Base-by-base conservation (phyloP, 345 rosid species). In the Erucastrum elatum region DNA sequence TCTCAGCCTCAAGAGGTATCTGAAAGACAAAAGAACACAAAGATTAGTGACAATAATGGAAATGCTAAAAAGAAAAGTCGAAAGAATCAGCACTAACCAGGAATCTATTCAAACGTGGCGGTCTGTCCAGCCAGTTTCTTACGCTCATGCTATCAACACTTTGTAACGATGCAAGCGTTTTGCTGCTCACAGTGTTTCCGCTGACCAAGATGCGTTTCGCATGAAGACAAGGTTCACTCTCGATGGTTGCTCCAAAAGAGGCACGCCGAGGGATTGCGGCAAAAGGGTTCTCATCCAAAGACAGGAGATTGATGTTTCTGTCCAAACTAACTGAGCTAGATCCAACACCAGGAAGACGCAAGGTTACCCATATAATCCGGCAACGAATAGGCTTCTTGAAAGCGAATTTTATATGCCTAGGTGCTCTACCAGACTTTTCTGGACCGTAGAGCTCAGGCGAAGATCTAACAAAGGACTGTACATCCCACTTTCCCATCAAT, bases 401-500 rank as follows among this genome's bases (percentile, higher is more conserved):
- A 68, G 89, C 59, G 83, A 95, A 91, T 74, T 84, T 90, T 56
- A 95, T 75, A 83, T 95, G 97, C 82, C 99, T 90, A 34, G 97
- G 98, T 64, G 85, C 84, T 85, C 82, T 73, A 80, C 87, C 80
- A 16, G 81, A 70, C 35, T 79, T 87, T 83, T 90, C 99, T 75
- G 91, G 91, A 68, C 97, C 99, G 78, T 74, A 86, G 25, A 87
- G 70, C 77, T 93, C 98, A 31, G 94, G 75, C 41, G 96, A 90
- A 72, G 94, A 88, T 44, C 81, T 78, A 67, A 82, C 76, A 53
- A 88, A 81, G 84, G 98, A 87, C 70, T 91, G 90, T 44, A 94
- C 87, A 83, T 94, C 97, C 98, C 98, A 94, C 77, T 94, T 91
- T 69, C 98, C 99, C 85, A 95, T 60, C 78, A 85, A 77, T 16